Evolutionary conservation across 768 basidiomycete genomes (phyloP).

Genomic region (Tylopilus sp.): DNA sequence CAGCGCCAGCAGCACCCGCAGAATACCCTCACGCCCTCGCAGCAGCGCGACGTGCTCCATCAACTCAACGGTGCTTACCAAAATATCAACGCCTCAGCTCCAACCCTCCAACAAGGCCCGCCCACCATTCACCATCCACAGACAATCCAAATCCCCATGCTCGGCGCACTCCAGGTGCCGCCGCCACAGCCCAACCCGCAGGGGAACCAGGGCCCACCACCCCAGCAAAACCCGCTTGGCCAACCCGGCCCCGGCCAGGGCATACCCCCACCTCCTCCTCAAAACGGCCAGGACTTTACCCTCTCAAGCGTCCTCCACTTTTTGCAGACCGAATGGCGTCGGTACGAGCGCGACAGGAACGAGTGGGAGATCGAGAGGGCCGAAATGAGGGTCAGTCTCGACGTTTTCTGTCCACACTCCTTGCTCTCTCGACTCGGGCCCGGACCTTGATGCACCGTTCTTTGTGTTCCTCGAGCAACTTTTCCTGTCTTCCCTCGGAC

Average conservation of each 20-base stretch:
- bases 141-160: conserved; percentile 62
- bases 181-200: conserved; percentile 45
- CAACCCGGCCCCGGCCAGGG: conserved; percentile 52
- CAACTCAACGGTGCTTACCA: conserved; percentile 31
- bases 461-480: not conserved
- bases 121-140: conserved; percentile 37
- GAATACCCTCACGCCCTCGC: conserved; percentile 24
- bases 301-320: conserved; percentile 95
- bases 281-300: conserved; percentile 89
- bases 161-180: conserved; percentile 65
- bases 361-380: conserved; percentile 99
- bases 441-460: not conserved
- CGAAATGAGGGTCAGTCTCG: conserved; percentile 87
- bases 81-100: conserved; percentile 9
- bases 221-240: conserved; percentile 52
- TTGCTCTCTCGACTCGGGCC: not conserved
- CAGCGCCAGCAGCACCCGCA: conserved; percentile 26
- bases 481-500: not conserved
- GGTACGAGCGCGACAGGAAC: conserved; percentile 97
- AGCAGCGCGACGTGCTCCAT: conserved; percentile 30
- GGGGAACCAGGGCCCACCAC: conserved; percentile 38
- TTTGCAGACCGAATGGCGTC: conserved; percentile 96
- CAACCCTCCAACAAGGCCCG: conserved; percentile 22
- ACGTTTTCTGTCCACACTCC: conserved; percentile 1
- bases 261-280: conserved; percentile 73